Evolutionary conservation across 2,329 filamentous ascomycete species (phyloP).

Genomic region (Truncatella angustata): DNA sequence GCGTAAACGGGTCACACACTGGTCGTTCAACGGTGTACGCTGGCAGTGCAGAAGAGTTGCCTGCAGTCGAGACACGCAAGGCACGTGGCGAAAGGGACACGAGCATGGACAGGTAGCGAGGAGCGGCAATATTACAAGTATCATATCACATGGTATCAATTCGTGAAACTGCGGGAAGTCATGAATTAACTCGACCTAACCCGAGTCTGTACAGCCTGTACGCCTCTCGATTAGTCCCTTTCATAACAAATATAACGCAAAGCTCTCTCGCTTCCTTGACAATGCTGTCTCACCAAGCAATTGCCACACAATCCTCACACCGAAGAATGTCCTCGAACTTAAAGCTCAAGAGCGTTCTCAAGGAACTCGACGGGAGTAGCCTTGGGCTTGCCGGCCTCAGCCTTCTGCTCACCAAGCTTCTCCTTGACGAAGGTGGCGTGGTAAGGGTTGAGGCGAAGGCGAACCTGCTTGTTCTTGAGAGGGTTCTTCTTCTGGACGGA

Average conservation of each 20-base stretch:
- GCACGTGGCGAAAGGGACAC: no score
- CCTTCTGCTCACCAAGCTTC: slow-evolving; percentile 72
- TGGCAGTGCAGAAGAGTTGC: no score
- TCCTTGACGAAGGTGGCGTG: slow-evolving; percentile 86
- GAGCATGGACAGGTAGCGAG: no score
- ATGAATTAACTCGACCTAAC: slow-evolving; percentile 30
- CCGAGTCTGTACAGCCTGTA: slow-evolving; percentile 34
- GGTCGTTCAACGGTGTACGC: no score
- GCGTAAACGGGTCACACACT: no score
- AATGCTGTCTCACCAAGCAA: slow-evolving; percentile 33
- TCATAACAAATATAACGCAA: slow-evolving; percentile 17
- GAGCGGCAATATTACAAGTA: not conserved
- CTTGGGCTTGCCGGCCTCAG: slow-evolving; percentile 59
- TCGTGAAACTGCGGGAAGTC: slow-evolving; percentile 8
- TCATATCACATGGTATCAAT: slow-evolving; percentile 7
- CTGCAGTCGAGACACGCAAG: no score
- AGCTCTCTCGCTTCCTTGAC: slow-evolving; percentile 20
- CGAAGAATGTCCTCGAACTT: no score
- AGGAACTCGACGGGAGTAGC: slow-evolving; percentile 29
- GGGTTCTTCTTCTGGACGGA: slow-evolving; percentile 99
- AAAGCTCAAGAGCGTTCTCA: slow-evolving; percentile 28
- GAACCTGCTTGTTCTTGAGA: slow-evolving; percentile 96
- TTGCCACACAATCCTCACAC: no score
- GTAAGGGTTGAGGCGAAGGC: slow-evolving; percentile 98
- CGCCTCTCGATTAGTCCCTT: slow-evolving; percentile 25